Evolutionary conservation across 768 basidiomycete species (phyloP).

Genomic region (Phylloporus arenicola): DNA sequence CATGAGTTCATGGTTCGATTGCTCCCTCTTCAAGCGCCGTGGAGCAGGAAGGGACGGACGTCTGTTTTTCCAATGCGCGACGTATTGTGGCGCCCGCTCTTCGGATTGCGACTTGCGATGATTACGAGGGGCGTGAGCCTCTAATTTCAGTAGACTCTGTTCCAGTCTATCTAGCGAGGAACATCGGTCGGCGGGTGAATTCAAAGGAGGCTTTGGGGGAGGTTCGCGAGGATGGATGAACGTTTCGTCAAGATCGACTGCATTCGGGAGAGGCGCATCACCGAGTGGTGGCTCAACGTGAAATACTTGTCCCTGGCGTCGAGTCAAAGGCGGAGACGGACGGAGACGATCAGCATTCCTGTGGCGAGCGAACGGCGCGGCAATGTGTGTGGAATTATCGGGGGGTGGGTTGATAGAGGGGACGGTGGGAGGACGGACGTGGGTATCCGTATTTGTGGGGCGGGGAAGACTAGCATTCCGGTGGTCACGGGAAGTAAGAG

Average conservation of each 20-base stretch:
- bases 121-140: conserved; percentile 25
- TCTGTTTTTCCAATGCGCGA: conserved; percentile 4
- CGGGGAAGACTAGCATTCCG: background rate
- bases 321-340: conserved; percentile 6
- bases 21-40: conserved; percentile 10
- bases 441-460: background rate
- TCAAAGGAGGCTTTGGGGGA: conserved; percentile 18
- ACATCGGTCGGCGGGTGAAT: conserved; percentile 14
- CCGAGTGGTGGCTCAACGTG: conserved; percentile 4
- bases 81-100: conserved; percentile 1
- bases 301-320: conserved; percentile 27
- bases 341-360: conserved; percentile 2
- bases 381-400: background rate
- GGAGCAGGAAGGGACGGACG: conserved; percentile 21
- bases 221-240: conserved; percentile 15
- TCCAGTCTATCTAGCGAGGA: conserved; percentile 32
- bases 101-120: conserved; percentile 21
- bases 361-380: conserved; percentile 9
- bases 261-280: background rate
- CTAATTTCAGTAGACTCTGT: conserved; percentile 30
- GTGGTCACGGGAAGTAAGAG: conserved; percentile 10
- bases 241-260: conserved; percentile 7
- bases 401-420: background rate
- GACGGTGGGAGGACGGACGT: background rate
- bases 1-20: conserved; percentile 3